Conservation (phyloP, 495 filamentous ascomycete species). For the Hyaloscypha hepaticicola region DNA sequence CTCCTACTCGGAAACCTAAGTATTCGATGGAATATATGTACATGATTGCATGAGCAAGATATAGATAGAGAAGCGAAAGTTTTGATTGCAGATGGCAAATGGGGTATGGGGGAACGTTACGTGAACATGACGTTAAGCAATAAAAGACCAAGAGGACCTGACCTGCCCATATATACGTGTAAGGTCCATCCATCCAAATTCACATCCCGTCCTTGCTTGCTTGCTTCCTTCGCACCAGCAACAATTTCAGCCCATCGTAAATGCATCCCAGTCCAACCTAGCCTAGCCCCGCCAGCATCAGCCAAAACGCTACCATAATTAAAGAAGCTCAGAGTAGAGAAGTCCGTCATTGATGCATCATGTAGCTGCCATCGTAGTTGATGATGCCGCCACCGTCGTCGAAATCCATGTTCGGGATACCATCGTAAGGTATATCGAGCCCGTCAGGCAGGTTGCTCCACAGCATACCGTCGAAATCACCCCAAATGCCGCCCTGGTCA, state of each 20-base stretch:
- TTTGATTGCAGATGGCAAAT: neutral
- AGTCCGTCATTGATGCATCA: slow-evolving; percentile 23
- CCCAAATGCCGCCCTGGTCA: slow-evolving; percentile 53
- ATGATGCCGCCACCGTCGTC: slow-evolving; percentile 20
- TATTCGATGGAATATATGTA: no score
- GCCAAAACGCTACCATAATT: no score
- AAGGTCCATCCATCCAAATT: neutral
- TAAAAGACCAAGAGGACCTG: neutral
- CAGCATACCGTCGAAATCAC: slow-evolving; percentile 49
- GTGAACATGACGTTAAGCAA: neutral
- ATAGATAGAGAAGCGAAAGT: neutral
- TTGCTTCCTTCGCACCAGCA: no score
- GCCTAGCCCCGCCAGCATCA: no score
- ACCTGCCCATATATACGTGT: neutral
- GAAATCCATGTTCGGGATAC: slow-evolving; percentile 28
- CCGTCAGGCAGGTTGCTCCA: slow-evolving; percentile 32
- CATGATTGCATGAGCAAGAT: no score
- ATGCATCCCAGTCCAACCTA: neutral
- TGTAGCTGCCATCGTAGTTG: slow-evolving; percentile 21
- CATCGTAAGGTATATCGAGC: slow-evolving; percentile 33
- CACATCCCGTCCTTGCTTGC: no score
- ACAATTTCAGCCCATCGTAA: no score
- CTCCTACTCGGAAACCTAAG: no score
- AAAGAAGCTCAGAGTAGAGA: no score
- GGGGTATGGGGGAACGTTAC: neutral